Base-by-base conservation (phyloP, 768 basidiomycete genomes). In the Kwoniella pini region DNA sequence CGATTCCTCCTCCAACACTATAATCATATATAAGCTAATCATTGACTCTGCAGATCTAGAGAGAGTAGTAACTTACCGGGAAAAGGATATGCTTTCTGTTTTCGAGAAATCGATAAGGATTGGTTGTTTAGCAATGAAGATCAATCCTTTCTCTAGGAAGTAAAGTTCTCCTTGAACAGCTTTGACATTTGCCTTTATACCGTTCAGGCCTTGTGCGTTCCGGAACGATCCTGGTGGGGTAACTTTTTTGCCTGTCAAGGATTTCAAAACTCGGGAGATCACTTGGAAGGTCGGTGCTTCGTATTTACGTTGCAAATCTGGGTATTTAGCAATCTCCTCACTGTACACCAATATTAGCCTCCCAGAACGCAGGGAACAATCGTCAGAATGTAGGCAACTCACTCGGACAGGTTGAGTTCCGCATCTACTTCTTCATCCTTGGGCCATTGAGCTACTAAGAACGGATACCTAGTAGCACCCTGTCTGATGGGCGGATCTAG, bases 171-270 rank as follows among this genome's bases (percentile, higher is more conserved):
- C 96, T 79, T 95, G 92, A 3, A 89, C 84, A 43, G 96, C 96
- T 80, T 98, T 98, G 68, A 98, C 83, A 78, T 97, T 96, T 69
- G 91, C 92, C 81, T 98, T 98, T 81, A 99, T 88, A n/a, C 91
- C 91, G 15, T 90, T 88, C 65, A 92, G 88, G 3, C 92, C 91
- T 68, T 88, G 87, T 28, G 89, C 90, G 68, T 87, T 91, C 79
- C 89, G 86, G 84, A 93, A 94, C 68, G 82, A 84, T 33, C 91
- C 89, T 0, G 90, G 85, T 9, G 91, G 89, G 39, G 88, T 88
- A 54, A 98, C 91, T 78, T 95, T 95, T 79, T 92, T 95, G 65
- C 86, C 86, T 0, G 91, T 86, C 15, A 98, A 81, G 0, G 88
- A 90, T 46, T 93, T 89, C 84, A 97, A 93, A 51, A 99, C 87